Base-by-base conservation (phyloP, 1,139 yeast genomes). In the Taphrina flavorubra region DNA sequence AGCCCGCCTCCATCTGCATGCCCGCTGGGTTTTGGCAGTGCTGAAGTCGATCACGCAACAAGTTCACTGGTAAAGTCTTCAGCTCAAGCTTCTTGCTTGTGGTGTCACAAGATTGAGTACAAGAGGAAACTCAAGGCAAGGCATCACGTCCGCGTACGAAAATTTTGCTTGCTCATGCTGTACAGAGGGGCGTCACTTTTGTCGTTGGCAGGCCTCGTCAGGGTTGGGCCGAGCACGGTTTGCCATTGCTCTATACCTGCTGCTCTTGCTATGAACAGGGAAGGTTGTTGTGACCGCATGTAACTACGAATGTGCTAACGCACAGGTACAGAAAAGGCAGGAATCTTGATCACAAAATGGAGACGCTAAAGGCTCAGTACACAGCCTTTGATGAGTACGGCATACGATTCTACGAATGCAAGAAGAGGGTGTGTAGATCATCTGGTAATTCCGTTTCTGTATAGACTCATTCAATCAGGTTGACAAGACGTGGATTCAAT, bases 221-320 rank as follows among this genome's bases (percentile, higher is more conserved):
- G 20, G 59, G 67, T 39, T 63, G 67, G 67, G 18, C 56, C 10
- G 51, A 55, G 31, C 20, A 11, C 16, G 67, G 67, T 34, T 18
- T 63, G 8, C 67, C 67, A 11, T 16, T 63, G 20, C 61, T 63
- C 16, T 63, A 63, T 14, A 63, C 67, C 7, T 63, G 67, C 37
- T 63, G 67, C 31, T 53, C 61, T 46, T 63, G 67, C 61, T 63
- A 63, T 37, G 67, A 63, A n/a, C 60, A 63, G 56, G 49, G 67
- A 18, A 56, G 62, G 62, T 58, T 31, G 39, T 18, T 18, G 7
- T 11, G 6, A 8, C 36, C 58, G 11, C 34, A 34, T 18, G 14
- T 25, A 10, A 10, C 25, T 1, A 5, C 25, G 25, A 36, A 34
- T 25, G 40, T 11, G 42, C 34, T 34, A n/a, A 16, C 36, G 20